Evolutionary conservation across 2,329 filamentous ascomycete genomes (phyloP).

Genomic region (Xylaria sp.): DNA sequence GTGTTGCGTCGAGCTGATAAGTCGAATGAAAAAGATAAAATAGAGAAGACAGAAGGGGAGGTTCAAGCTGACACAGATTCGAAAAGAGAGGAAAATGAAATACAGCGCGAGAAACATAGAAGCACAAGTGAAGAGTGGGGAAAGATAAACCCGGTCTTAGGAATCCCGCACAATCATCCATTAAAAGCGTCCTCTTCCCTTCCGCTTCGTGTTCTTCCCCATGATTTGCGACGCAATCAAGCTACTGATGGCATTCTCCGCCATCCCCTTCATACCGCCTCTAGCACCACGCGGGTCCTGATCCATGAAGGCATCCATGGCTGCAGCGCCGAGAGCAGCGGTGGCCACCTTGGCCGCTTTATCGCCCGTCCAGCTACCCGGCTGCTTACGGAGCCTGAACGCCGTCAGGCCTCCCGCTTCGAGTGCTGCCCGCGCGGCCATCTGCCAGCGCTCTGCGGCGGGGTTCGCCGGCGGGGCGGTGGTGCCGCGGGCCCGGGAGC

Average conservation of each 20-base stretch:
- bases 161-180: too few relatives aligned
- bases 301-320: conserved; percentile 60
- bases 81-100: background rate
- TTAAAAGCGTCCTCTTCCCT: conserved; percentile 12
- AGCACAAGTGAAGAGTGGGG: background rate
- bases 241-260: conserved; percentile 48
- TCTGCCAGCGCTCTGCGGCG: conserved; percentile 47
- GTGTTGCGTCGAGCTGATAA: too few relatives aligned
- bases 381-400: conserved; percentile 58
- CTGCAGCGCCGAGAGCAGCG: conserved; percentile 60
- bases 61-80: background rate
- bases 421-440: conserved; percentile 59
- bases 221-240: conserved; percentile 49
- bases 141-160: too few relatives aligned
- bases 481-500: conserved; percentile 28
- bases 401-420: conserved; percentile 62
- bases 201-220: conserved; percentile 40
- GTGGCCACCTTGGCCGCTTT: conserved; percentile 62
- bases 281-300: conserved; percentile 46
- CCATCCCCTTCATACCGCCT: conserved; percentile 48
- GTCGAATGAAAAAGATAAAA: too few relatives aligned
- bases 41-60: too few relatives aligned
- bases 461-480: conserved; percentile 32
- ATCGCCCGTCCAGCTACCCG: conserved; percentile 59
- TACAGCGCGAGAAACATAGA: background rate